A percentile compares a stretch with the other conserved stretches of the same genome.
These are phyloP conservation scores for Ustulina deusta DNA, from an alignment of 2,329 filamentous ascomycete species.

Conservation along the genomic window DNA sequence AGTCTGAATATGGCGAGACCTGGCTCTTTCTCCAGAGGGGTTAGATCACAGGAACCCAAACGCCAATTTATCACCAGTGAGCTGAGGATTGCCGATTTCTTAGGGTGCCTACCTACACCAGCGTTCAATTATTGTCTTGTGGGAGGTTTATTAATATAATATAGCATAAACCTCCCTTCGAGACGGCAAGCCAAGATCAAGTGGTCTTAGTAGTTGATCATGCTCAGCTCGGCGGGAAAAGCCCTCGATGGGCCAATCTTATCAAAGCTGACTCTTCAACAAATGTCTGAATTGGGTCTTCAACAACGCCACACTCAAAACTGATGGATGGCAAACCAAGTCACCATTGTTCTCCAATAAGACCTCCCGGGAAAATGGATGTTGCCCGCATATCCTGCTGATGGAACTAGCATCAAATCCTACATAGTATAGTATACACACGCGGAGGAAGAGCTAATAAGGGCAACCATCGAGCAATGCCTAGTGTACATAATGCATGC, in stretches of 20 bases:
- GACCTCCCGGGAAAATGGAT: conserved; percentile 9
- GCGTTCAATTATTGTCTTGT: conserved; percentile 5
- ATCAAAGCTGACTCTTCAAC: conserved; percentile 30
- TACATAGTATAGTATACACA: not conserved
- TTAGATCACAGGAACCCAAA: conserved; percentile 24
- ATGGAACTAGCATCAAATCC: conserved; percentile 1
- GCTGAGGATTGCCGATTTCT: conserved; percentile 18
- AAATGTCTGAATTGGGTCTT: conserved; percentile 1
- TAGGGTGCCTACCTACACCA: not conserved
- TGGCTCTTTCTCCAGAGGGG: conserved; percentile 18
- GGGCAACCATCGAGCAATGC: conserved; percentile 1
- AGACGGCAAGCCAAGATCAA: conserved; percentile 27
- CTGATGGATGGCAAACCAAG: not conserved
- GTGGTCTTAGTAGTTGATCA: conserved; percentile 2
- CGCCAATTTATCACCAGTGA: conserved; percentile 33
- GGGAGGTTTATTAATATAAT: conserved; percentile 37
- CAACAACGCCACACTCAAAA: conserved; percentile 3
- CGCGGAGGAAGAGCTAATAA: not conserved
- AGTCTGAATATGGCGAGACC: conserved; percentile 20
- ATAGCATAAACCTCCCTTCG: conserved; percentile 7
- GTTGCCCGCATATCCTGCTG: not conserved
- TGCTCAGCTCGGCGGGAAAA: conserved; percentile 10
- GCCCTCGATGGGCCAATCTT: conserved; percentile 4
- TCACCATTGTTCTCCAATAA: not conserved
- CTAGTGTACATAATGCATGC: conserved; percentile 14